A percentile compares a stretch with the other conserved stretches of the same genome.
Evolutionary conservation across 768 basidiomycete genomes (phyloP).

Genomic region (Boletellus sp.): DNA sequence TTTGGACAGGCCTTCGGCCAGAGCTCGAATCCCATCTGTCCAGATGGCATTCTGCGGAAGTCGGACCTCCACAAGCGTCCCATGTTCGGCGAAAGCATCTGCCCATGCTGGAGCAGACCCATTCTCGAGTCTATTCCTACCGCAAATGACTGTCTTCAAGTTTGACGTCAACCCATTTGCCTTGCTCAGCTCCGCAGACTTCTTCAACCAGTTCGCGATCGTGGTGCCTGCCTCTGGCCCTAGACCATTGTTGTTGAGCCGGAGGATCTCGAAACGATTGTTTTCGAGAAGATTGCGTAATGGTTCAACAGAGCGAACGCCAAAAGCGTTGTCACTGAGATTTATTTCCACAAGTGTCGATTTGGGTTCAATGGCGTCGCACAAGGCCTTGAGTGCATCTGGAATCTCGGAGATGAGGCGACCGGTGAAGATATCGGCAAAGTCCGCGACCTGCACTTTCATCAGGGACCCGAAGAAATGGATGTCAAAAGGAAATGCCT

Average conservation of each 20-base stretch:
- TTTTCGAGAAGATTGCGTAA: constrained; percentile 85
- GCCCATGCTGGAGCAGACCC: constrained; percentile 84
- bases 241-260: constrained; percentile 95
- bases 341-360: constrained; percentile 82
- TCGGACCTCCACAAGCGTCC: constrained; percentile 75
- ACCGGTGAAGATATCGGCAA: constrained; percentile 97
- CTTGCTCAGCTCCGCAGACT: constrained; percentile 68
- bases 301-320: constrained; percentile 90
- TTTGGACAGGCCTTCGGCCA: constrained; percentile 70
- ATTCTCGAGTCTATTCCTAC: constrained; percentile 93
- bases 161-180: constrained; percentile 66
- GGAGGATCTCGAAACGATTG: constrained; percentile 77
- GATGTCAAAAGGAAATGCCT: constrained; percentile 41
- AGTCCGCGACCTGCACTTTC: constrained; percentile 77
- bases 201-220: constrained; percentile 78
- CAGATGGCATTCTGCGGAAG: constrained; percentile 99
- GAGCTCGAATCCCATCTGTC: constrained; percentile 80
- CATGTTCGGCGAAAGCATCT: constrained; percentile 82
- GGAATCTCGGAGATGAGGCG: constrained; percentile 96
- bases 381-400: constrained; percentile 79
- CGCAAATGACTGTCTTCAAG: constrained; percentile 81
- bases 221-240: constrained; percentile 84
- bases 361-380: constrained; percentile 80
- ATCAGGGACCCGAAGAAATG: constrained; percentile 1
- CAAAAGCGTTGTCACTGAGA: constrained; percentile 95